Evolutionary conservation across 164 flowering plant species (phyloP).

Genomic region (Magnolia kwangsiensis): DNA sequence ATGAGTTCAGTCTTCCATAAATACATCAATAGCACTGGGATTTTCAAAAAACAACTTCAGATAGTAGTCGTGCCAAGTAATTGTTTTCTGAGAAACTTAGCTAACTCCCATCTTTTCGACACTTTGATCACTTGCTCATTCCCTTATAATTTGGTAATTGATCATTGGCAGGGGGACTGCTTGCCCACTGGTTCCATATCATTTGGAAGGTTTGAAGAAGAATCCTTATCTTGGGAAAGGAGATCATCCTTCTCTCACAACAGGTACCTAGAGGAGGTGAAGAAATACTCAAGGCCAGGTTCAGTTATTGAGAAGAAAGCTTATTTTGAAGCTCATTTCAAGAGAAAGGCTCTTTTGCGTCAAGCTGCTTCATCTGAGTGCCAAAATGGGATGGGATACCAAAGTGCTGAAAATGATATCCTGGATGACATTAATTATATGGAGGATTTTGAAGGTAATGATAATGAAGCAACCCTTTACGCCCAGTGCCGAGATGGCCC

Average conservation of each 20-base stretch:
- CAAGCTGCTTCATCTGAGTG: slow-evolving; percentile 35
- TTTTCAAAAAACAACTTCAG: not conserved
- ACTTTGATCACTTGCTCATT: not conserved
- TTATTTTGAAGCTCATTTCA: slow-evolving; percentile 85
- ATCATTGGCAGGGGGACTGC: slow-evolving; percentile 44
- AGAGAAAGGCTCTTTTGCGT: slow-evolving; percentile 51
- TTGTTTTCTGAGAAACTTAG: not conserved
- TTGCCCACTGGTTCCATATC: slow-evolving; percentile 78
- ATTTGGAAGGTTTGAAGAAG: slow-evolving; percentile 81
- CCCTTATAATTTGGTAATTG: not conserved
- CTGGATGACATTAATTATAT: slow-evolving; percentile 21
- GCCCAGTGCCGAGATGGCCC: slow-evolving; percentile 25
- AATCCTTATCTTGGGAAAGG: slow-evolving; percentile 72
- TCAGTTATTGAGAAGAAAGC: slow-evolving; percentile 82
- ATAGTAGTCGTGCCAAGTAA: not conserved
- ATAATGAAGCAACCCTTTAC: slow-evolving; percentile 12
- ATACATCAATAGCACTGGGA: not conserved
- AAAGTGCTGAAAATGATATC: slow-evolving; percentile 28
- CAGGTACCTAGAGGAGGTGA: slow-evolving; percentile 80
- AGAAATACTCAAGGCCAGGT: slow-evolving; percentile 73
- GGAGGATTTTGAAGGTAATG: slow-evolving; percentile 32
- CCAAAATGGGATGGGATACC: slow-evolving; percentile 29
- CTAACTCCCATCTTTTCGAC: not conserved
- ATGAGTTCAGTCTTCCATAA: not conserved
- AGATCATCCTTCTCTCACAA: slow-evolving; percentile 82